phyloP scores from a whole-genome alignment of 345 rosid genomes.

The Melaleuca alternifolia region DNA sequence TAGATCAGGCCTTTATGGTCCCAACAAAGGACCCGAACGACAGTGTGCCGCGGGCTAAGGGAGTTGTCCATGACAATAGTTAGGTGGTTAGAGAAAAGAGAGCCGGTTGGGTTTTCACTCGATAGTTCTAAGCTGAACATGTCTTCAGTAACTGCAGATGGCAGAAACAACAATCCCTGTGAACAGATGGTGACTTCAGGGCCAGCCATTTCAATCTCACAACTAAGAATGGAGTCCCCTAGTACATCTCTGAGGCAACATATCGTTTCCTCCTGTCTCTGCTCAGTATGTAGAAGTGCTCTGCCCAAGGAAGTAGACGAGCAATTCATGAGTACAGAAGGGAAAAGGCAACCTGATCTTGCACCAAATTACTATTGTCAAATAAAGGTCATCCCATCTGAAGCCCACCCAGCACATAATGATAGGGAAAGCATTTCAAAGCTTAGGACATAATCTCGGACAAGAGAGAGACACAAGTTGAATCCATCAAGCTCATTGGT shows the following conservation, averaged over 20 bases:
- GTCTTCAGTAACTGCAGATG: constrained; percentile 35
- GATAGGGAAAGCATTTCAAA: not conserved
- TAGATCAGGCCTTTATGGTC: constrained; percentile 71
- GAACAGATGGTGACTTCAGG: constrained; percentile 46
- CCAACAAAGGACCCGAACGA: constrained; percentile 41
- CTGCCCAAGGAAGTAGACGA: constrained; percentile 4
- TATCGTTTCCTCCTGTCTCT: constrained; percentile 37
- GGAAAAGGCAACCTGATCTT: not conserved
- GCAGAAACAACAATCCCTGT: constrained; percentile 45
- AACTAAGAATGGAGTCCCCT: constrained; percentile 40
- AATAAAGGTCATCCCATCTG: not conserved
- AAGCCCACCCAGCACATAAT: not conserved
- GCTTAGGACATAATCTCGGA: not conserved
- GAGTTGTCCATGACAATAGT: constrained; percentile 40
- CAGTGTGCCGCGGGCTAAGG: constrained; percentile 49
- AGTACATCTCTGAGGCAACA: constrained; percentile 22
- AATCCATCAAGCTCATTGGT: not conserved
- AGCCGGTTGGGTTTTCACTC: constrained; percentile 13
- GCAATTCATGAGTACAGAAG: not conserved
- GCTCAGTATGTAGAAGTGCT: constrained; percentile 39
- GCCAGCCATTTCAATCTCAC: constrained; percentile 53
- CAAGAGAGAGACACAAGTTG: not conserved
- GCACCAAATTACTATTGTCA: not conserved
- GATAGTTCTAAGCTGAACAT: constrained; percentile 40
- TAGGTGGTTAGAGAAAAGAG: constrained; percentile 21